Conservation (phyloP, 805 yeast species). For the Ogataea siamensis region DNA sequence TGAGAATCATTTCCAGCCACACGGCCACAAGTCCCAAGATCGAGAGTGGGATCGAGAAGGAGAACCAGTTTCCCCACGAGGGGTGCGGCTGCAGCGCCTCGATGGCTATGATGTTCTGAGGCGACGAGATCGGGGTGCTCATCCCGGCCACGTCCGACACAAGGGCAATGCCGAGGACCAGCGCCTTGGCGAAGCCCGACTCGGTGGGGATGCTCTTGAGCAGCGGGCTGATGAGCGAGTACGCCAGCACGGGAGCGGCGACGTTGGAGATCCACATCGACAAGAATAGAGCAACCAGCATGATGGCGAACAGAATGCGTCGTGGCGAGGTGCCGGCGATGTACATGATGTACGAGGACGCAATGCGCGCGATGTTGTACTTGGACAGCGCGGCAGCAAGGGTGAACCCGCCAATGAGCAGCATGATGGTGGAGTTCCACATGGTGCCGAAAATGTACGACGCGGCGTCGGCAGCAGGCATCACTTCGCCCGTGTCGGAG, state of each 20-base stretch:
- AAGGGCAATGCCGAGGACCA: conserved; percentile 42
- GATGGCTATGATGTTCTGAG: conserved; percentile 54
- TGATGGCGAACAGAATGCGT: conserved; percentile 45
- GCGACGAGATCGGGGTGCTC: conserved; percentile 55
- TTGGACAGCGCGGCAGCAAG: conserved; percentile 55
- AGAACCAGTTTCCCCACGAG: conserved; percentile 58
- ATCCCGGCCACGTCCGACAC: conserved; percentile 54
- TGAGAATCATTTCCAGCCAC: conserved; percentile 51
- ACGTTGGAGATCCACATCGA: conserved; percentile 61
- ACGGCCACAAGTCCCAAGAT: conserved; percentile 39
- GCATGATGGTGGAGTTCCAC: conserved; percentile 55
- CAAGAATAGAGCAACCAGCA: conserved; percentile 50
- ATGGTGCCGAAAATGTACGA: conserved; percentile 45
- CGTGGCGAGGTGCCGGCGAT: conserved; percentile 52
- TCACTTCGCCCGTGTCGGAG: conserved; percentile 40
- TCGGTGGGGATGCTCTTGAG: conserved; percentile 40
- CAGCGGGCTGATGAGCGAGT: conserved; percentile 48
- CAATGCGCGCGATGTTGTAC: conserved; percentile 49
- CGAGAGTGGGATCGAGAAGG: conserved; percentile 47
- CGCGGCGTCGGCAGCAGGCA: conserved; percentile 43
- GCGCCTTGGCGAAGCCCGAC: conserved; percentile 31
- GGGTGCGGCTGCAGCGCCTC: conserved; percentile 53
- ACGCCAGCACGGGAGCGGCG: conserved; percentile 55
- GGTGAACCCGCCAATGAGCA: conserved; percentile 53
- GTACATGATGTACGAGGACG: conserved; percentile 47